Base-by-base conservation (phyloP, 257 asterid species). In the Nicotiana attenuata region DNA sequence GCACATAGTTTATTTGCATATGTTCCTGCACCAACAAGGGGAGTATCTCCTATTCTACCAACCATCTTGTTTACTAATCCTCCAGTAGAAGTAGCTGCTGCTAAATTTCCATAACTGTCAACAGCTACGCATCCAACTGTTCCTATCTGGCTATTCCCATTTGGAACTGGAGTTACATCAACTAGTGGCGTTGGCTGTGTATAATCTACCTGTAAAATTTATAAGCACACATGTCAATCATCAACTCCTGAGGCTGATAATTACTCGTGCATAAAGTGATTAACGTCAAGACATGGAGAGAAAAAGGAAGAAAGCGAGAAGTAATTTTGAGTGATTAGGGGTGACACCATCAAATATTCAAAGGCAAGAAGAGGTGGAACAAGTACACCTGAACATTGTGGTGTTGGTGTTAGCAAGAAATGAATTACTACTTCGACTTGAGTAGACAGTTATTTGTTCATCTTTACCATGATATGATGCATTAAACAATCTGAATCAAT, bases 41-140 rank as follows among this genome's bases (percentile, higher is more conserved):
- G 98, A 0, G 97, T 93, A 80, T 95, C 99, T 1, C 99, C 97
- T 7, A 95, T 95, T 83, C 99, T 90, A 7, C 99, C 97, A 9
- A 77, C 87, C 98, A 95, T 93, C 84, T 95, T 95, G 90, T 95
- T 95, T 45, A 93, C 99, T 53, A 95, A 65, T 38, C 99, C 99
- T 5, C 99, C 99, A 1, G 97, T 93, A n/a, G 99, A 95, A 10
- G 98, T 95, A 0, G 98, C 98, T 28, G 98, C 65, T 4, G 98
- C 99, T 86, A 91, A 75, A 79, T 93, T 91, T 38, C 98, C 98
- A 8, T 79, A 16, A 53, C 87, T 77, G 35, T 95, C 99, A 38
- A 95, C 95, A 38, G 94, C 99, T 63, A 95, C 99, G 50, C 98
- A 95, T 82, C 99, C 99, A 13, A 95, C 98, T 5, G 99, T 93